Base-by-base conservation (phyloP, 2,329 filamentous ascomycete genomes). In the Peltaster fructicola region DNA sequence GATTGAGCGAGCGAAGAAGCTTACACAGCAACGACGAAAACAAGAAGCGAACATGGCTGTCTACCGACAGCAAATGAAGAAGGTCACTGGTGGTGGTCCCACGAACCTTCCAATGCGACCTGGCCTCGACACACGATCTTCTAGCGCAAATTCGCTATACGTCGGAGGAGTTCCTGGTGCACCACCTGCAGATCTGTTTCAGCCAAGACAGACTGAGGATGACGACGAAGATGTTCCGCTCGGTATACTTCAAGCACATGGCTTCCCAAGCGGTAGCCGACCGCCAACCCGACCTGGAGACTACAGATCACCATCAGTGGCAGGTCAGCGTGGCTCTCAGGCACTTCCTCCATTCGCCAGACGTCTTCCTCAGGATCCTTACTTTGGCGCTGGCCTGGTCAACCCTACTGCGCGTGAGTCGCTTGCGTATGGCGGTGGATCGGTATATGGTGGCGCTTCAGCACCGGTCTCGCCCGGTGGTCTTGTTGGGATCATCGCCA, bases 41-140 rank as follows among this genome's bases (percentile, higher is more conserved):
- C 82, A 92, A 47, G 80, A 91, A 50, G 82, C 82, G 8, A 80
- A 88, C 47, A 73, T 92, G 59, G 66, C 80, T 2, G 74, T 91
- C 2, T 91, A 91, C 49, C 69, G 82, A 30, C 82, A 92, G 48
- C 78, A 88, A 51, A 92, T 91, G 82, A 91, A 85, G 77, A 91
- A 91, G 53, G 76, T 88, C 15, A 90, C 81, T 1, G 82, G 82
- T 23, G 79, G 85, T 38, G 55, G 69, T 12, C 49, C 61, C 4
- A 50, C 60, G 7, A 52, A 56, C 20, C 37, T 51, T 8, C 48
- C 61, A 3, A 49, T 61, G 14, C 65, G 69, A n/a, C 61, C 67
- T 8, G 54, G 56, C 24, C 49, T 73, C 32, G 58, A 63, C 10
- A 55, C 62, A 16, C 68, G 67, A 4, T 54, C 50, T 27, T 17